These are phyloP conservation scores for Xylariaceae sp. DNA, from an alignment of 2,329 filamentous ascomycete species.

Conservation along the genomic window DNA sequence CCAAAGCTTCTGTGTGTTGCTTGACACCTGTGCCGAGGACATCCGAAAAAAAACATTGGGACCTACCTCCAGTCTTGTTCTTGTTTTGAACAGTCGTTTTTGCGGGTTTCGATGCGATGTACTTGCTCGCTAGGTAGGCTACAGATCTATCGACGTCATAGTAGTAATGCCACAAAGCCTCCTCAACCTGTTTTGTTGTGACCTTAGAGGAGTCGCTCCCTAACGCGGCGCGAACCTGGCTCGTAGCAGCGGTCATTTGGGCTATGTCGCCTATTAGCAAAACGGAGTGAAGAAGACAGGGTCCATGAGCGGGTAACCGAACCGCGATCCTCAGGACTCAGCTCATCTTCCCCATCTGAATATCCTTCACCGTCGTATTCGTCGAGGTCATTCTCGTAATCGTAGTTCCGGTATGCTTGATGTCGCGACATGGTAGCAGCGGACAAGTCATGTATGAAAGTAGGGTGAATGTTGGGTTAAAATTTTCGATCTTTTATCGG, in stretches of 20 bases:
- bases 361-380: conserved; percentile 55
- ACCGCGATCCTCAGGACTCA: conserved; percentile 46
- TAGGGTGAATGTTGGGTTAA: background rate
- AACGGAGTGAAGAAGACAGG: background rate
- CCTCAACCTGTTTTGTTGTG: conserved; percentile 74
- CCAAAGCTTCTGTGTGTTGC: conserved; percentile 4
- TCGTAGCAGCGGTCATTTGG: conserved; percentile 67
- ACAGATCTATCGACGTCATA: conserved; percentile 90
- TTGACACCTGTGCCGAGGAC: conserved; percentile 17
- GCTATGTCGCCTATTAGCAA: conserved; percentile 29
- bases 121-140: conserved; percentile 75
- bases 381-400: conserved; percentile 58
- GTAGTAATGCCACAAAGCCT: conserved; percentile 94
- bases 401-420: conserved; percentile 53
- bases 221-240: conserved; percentile 70
- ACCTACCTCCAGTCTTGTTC: conserved; percentile 54
- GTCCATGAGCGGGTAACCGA: background rate
- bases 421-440: conserved; percentile 52
- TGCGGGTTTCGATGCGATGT: conserved; percentile 52
- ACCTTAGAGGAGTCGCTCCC: conserved; percentile 63
- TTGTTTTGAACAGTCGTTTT: conserved; percentile 49
- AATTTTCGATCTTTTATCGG: background rate
- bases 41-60: conserved; percentile 25
- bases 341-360: conserved; percentile 50
- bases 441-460: background rate